phyloP scores from a whole-genome alignment of 495 filamentous ascomycete species.

The Xylaria sp. region DNA sequence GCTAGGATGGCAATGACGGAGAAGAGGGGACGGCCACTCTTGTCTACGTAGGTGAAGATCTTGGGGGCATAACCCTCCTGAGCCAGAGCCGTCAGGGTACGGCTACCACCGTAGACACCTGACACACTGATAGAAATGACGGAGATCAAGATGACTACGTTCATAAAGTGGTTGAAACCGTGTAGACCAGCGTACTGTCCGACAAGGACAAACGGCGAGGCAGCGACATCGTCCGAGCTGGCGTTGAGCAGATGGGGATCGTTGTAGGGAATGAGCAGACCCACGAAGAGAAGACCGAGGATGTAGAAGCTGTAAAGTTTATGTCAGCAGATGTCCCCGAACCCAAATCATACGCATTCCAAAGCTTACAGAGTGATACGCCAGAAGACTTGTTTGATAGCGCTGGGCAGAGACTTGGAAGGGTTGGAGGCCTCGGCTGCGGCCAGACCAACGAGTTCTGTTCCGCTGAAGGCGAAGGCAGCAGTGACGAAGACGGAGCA shows the following conservation, averaged over 20 bases:
- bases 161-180: slow-evolving; percentile 75
- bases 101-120: slow-evolving; percentile 70
- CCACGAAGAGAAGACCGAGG: slow-evolving; percentile 73
- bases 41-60: slow-evolving; percentile 65
- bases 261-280: slow-evolving; percentile 69
- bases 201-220: slow-evolving; percentile 78
- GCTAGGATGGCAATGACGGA: slow-evolving; percentile 53
- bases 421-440: slow-evolving; percentile 74
- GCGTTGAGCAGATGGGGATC: slow-evolving; percentile 60
- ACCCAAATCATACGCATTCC: neutral
- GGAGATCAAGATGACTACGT: slow-evolving; percentile 73
- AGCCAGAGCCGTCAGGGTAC: slow-evolving; percentile 70
- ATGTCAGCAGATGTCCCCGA: neutral
- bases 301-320: slow-evolving; percentile 65
- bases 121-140: slow-evolving; percentile 74
- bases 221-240: slow-evolving; percentile 60
- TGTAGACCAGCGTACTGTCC: slow-evolving; percentile 69
- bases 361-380: slow-evolving; percentile 60
- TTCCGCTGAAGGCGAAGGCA: slow-evolving; percentile 76
- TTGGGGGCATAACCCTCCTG: slow-evolving; percentile 63
- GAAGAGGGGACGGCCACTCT: slow-evolving; percentile 62
- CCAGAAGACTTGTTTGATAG: slow-evolving; percentile 79
- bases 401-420: slow-evolving; percentile 66
- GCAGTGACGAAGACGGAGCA: slow-evolving; percentile 77
- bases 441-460: slow-evolving; percentile 75